phyloP scores from a whole-genome alignment of 139 green algal genomes.

The Chlamydomonas sp. region DNA sequence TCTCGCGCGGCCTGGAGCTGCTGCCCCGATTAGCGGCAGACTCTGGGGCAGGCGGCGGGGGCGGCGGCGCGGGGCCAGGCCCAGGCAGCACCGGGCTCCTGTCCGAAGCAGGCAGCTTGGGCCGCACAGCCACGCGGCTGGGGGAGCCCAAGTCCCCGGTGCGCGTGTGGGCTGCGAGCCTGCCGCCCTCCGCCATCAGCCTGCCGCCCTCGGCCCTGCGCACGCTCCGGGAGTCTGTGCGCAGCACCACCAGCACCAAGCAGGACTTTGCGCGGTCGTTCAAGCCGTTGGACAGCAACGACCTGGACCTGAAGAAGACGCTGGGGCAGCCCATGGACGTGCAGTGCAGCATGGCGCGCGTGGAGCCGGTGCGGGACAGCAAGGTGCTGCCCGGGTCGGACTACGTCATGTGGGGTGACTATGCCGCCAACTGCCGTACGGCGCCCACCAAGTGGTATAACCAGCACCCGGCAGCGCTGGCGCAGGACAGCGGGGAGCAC shows the following conservation, averaged over 20 bases:
- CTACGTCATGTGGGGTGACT: slow-evolving; percentile 41
- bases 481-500: slow-evolving; percentile 22
- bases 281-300: slow-evolving; percentile 27
- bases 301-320: slow-evolving; percentile 43
- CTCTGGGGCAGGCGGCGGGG: background rate
- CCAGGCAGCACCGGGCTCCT: background rate
- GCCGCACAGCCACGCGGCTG: slow-evolving; percentile 4
- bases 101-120: background rate
- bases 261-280: slow-evolving; percentile 20
- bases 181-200: slow-evolving; percentile 45
- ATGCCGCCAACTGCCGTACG: slow-evolving; percentile 37
- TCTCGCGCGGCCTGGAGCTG: slow-evolving; percentile 30
- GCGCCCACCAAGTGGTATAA: slow-evolving; percentile 35
- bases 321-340: slow-evolving; percentile 47
- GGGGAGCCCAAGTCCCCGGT: slow-evolving; percentile 25
- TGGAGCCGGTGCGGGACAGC: slow-evolving; percentile 44
- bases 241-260: slow-evolving; percentile 35
- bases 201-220: slow-evolving; percentile 32
- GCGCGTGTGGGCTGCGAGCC: slow-evolving; percentile 33
- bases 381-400: slow-evolving; percentile 34
- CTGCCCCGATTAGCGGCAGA: slow-evolving; percentile 1
- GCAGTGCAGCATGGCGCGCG: slow-evolving; percentile 4
- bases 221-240: slow-evolving; percentile 36
- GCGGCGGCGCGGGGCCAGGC: background rate
- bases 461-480: slow-evolving; percentile 32